phyloP scores from a whole-genome alignment of 2,329 filamentous ascomycete genomes.

The Calonectria hawksworthii region DNA sequence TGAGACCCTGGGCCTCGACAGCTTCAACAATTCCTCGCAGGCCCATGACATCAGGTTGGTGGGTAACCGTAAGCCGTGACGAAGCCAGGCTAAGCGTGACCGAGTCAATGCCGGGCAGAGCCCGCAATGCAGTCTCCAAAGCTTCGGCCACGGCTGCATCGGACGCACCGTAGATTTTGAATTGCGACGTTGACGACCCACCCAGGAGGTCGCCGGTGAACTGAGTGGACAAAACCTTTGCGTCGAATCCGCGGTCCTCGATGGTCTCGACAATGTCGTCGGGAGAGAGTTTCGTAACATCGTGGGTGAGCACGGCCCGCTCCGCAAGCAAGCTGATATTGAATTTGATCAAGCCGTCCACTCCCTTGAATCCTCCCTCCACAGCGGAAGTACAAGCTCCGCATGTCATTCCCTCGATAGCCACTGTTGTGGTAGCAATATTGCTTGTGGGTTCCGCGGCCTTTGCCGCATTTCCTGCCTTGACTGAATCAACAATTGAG shows the following conservation, averaged over 20 bases:
- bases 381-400: conserved; percentile 95
- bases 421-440: conserved; percentile 82
- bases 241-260: conserved; percentile 92
- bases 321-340: conserved; percentile 96
- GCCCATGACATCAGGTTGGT: conserved; percentile 80
- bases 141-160: conserved; percentile 79
- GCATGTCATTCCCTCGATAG: conserved; percentile 97
- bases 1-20: conserved; percentile 86
- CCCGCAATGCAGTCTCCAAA: conserved; percentile 77
- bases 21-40: conserved; percentile 86
- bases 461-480: conserved; percentile 49
- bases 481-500: conserved; percentile 79
- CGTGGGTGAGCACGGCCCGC: conserved; percentile 88
- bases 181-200: conserved; percentile 74
- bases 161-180: conserved; percentile 86
- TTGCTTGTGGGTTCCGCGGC: conserved; percentile 54
- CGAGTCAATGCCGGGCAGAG: conserved; percentile 79
- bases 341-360: conserved; percentile 87
- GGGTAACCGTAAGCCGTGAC: conserved; percentile 79
- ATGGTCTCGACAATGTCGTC: conserved; percentile 86
- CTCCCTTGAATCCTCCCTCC: conserved; percentile 82
- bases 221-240: conserved; percentile 83
- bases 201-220: conserved; percentile 69
- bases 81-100: conserved; percentile 81
- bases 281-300: conserved; percentile 77